A percentile compares a stretch with the other conserved stretches of the same genome.
Conservation (phyloP, 352 stramenopile genomes). For the Lagenidium giganteum region DNA sequence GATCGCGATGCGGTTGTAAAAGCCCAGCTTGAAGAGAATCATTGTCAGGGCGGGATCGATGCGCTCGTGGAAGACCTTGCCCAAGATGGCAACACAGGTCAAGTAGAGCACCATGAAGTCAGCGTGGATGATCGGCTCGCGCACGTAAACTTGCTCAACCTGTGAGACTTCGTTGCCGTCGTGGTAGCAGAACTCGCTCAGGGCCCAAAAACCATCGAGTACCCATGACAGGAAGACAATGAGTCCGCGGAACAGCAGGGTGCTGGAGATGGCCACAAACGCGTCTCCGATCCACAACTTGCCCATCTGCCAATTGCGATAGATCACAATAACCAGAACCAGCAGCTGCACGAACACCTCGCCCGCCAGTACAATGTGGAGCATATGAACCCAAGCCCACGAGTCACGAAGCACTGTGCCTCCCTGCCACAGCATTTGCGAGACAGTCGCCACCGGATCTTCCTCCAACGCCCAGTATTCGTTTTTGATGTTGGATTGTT, state of each 20-base stretch:
- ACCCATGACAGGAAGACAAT: conserved; percentile 30
- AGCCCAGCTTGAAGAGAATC: conserved; percentile 13
- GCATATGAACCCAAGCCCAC: conserved; percentile 44
- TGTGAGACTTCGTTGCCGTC: conserved; percentile 9
- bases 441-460: too few relatives aligned
- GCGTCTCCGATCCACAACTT: conserved; percentile 41
- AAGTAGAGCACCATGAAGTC: conserved; percentile 38
- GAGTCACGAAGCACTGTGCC: conserved; percentile 25
- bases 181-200: conserved; percentile 31
- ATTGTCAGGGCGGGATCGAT: conserved; percentile 24
- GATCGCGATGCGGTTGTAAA: conserved; percentile 12
- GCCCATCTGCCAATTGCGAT: conserved; percentile 15
- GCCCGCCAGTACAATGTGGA: conserved; percentile 37
- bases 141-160: not conserved
- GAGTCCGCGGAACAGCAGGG: conserved; percentile 23
- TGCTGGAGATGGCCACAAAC: conserved; percentile 35
- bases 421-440: conserved; percentile 26
- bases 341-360: conserved; percentile 27
- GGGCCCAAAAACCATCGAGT: conserved; percentile 40
- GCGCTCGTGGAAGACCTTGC: conserved; percentile 23
- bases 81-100: conserved; percentile 20
- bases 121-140: conserved; percentile 1
- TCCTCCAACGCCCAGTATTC: conserved; percentile 17
- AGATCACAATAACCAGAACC: conserved; percentile 29
- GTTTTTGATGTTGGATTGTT: conserved; percentile 34